Conservation (phyloP, 2,329 filamentous ascomycete species). For the Fusarium armeniacum region DNA sequence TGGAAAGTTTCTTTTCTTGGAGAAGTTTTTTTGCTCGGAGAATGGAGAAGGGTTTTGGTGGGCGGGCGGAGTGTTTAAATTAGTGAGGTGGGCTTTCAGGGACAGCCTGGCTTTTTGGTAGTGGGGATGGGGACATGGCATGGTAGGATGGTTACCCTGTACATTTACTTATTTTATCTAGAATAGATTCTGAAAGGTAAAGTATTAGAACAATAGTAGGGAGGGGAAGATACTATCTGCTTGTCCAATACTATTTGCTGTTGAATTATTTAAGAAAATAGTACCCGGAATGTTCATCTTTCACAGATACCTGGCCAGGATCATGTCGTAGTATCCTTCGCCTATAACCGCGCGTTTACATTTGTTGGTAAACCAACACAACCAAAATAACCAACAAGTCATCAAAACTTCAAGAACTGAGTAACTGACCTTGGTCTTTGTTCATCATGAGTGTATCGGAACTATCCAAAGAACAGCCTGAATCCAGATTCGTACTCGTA, state of each 20-base stretch:
- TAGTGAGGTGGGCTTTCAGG: conserved; percentile 14
- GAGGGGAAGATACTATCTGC: no score
- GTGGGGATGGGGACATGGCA: not conserved
- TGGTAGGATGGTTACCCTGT: conserved; percentile 2
- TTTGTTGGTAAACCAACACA: not conserved
- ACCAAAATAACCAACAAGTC: not conserved
- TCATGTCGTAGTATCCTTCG: no score
- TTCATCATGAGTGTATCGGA: not conserved
- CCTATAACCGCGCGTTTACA: not conserved
- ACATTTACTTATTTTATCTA: not conserved
- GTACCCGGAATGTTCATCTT: no score
- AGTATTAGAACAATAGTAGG: no score
- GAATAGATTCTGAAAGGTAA: no score
- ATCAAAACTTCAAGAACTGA: no score
- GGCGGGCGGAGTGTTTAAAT: conserved; percentile 19
- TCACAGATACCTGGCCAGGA: no score
- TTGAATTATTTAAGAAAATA: no score
- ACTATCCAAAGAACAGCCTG: not conserved
- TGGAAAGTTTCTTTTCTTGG: no score
- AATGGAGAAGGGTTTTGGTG: not conserved
- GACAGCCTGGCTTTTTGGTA: conserved; percentile 25
- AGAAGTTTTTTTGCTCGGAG: not conserved
- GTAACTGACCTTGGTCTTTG: not conserved
- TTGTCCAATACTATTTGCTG: not conserved
- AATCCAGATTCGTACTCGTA: not conserved